These are phyloP conservation scores for Podospora didyma DNA, from an alignment of 495 filamentous ascomycete species.

Conservation along the genomic window DNA sequence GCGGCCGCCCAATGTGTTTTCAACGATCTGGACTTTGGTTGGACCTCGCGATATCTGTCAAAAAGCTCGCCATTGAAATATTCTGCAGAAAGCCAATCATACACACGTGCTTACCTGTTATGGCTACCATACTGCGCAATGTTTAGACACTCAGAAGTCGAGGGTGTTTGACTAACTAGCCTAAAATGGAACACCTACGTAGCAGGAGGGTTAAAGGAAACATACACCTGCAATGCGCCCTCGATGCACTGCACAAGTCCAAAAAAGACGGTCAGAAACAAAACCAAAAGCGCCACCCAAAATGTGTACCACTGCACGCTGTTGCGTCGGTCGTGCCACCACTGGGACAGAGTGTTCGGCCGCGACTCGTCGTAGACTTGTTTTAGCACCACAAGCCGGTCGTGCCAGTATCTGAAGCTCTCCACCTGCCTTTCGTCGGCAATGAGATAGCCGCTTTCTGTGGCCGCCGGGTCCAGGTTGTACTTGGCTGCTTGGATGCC, in stretches of 20 bases:
- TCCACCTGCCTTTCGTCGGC: slow-evolving; percentile 20
- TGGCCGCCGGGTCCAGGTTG: not conserved
- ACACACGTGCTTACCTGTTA: no score
- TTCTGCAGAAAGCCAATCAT: no score
- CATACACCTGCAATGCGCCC: slow-evolving; percentile 43
- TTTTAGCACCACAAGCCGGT: slow-evolving; percentile 48
- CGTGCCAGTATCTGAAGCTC: slow-evolving; percentile 45
- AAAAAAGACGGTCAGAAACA: slow-evolving; percentile 47
- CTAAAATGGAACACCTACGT: no score
- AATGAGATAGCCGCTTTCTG: not conserved
- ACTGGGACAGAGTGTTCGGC: slow-evolving; percentile 41
- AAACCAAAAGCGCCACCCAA: slow-evolving; percentile 37
- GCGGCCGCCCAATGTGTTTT: no score
- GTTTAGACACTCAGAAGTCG: no score
- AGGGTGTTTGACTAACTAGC: no score
- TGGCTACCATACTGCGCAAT: no score
- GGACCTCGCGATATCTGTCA: no score
- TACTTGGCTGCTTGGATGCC: not conserved
- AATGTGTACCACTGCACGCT: slow-evolving; percentile 51
- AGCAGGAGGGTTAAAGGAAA: no score
- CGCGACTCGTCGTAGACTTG: slow-evolving; percentile 46
- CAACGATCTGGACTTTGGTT: no score
- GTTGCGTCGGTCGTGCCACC: slow-evolving; percentile 49
- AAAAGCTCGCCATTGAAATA: no score
- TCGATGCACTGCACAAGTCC: slow-evolving; percentile 47